Conservation (phyloP, 2,329 filamentous ascomycete genomes). For the Stachybotrys echinatus region DNA sequence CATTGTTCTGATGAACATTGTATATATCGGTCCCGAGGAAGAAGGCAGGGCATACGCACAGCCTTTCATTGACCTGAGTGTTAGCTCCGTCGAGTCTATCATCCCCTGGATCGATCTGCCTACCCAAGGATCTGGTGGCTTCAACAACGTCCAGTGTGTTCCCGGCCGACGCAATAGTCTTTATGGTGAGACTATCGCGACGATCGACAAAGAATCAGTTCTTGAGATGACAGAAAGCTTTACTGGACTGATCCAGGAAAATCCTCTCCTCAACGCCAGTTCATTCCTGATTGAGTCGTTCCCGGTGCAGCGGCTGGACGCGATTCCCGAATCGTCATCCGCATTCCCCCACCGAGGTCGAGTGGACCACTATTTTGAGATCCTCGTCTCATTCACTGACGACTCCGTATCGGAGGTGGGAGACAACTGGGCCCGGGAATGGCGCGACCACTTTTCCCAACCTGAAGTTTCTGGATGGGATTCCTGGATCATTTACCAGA, state of each 20-base stretch:
- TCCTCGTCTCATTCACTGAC: slow-evolving; percentile 12
- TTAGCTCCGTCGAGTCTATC: no score
- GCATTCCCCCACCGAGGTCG: slow-evolving; percentile 15
- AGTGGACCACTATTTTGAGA: slow-evolving; percentile 11
- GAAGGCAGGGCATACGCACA: slow-evolving; percentile 23
- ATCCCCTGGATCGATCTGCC: no score
- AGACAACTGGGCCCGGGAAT: slow-evolving; percentile 11
- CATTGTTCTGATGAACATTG: slow-evolving; percentile 33
- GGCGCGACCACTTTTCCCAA: slow-evolving; percentile 10
- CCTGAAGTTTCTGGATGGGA: slow-evolving; percentile 2
- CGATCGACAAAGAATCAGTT: no score
- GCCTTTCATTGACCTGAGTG: no score
- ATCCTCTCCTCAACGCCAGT: slow-evolving; percentile 9
- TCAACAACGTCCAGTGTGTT: no score
- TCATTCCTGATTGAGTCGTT: slow-evolving; percentile 55
- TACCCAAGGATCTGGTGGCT: no score
- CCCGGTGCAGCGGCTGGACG: slow-evolving; percentile 31
- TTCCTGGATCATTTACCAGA: slow-evolving; percentile 30
- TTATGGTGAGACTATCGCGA: no score
- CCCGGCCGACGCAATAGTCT: no score
- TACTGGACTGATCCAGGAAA: no score
- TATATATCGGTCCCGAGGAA: slow-evolving; percentile 35
- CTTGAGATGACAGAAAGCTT: no score
- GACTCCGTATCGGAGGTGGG: slow-evolving; percentile 9
- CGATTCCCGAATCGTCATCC: neutral